These are phyloP conservation scores for Ajuga chamaepitys DNA, from an alignment of 257 asterid species.

Conservation along the genomic window DNA sequence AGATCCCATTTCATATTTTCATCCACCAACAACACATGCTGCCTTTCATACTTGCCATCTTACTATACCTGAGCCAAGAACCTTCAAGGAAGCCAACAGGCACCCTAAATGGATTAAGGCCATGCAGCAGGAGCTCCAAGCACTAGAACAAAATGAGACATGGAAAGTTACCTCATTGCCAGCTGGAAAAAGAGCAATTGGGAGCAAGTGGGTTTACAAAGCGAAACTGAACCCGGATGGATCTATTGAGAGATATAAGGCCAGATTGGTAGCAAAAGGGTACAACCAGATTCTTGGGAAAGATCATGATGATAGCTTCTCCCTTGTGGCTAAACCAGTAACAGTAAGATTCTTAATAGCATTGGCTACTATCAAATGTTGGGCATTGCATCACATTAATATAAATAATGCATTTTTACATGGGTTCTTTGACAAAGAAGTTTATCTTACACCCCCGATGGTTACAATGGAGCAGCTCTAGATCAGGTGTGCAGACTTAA, in stretches of 20 bases:
- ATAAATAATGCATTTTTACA: neutral
- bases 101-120: too few species aligned
- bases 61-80: too few species aligned
- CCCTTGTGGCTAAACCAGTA: neutral
- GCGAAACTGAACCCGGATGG: neutral
- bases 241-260: neutral
- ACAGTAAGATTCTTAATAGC: neutral
- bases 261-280: neutral
- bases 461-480: neutral
- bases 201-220: too few species aligned
- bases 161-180: too few species aligned
- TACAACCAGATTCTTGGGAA: neutral
- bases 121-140: too few species aligned
- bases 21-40: too few species aligned
- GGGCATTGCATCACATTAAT: neutral
- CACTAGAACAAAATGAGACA: too few species aligned
- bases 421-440: neutral
- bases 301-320: neutral
- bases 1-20: too few species aligned
- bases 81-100: too few species aligned
- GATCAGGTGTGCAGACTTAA: neutral
- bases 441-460: neutral
- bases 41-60: too few species aligned
- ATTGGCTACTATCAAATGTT: accelerated
- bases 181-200: too few species aligned